Conservation (phyloP, 768 basidiomycete species). For the Kwoniella bestiolae region DNA sequence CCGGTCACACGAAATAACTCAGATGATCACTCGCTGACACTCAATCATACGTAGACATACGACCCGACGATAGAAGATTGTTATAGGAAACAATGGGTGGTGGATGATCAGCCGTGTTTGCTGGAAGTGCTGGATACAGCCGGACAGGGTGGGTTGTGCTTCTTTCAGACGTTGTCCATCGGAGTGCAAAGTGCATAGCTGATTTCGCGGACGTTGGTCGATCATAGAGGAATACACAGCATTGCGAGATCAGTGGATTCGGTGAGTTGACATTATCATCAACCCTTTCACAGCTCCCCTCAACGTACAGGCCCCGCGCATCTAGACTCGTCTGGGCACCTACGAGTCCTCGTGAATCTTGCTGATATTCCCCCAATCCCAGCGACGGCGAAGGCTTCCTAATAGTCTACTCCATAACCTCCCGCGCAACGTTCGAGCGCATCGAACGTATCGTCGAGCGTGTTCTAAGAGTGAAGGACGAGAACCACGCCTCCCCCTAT, state of each 20-base stretch:
- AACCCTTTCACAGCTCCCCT: background rate
- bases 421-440: conserved; percentile 87
- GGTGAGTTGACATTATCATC: conserved; percentile 62
- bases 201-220: background rate
- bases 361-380: background rate
- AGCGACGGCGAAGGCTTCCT: conserved; percentile 99
- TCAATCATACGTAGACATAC: conserved; percentile 68
- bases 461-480: conserved; percentile 82
- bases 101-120: conserved; percentile 93
- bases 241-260: conserved; percentile 95
- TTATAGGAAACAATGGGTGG: conserved; percentile 91
- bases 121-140: conserved; percentile 97
- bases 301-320: no score
- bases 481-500: conserved; percentile 29
- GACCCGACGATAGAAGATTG: conserved; percentile 99
- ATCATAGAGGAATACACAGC: conserved; percentile 90
- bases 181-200: conserved; percentile 4
- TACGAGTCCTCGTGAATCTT: no score
- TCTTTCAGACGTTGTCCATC: background rate
- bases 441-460: conserved; percentile 88
- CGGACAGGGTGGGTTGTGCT: conserved; percentile 75
- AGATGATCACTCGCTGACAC: background rate
- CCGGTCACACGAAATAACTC: conserved; percentile 8
- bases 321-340: no score
- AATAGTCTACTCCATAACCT: conserved; percentile 93